Evolutionary conservation across 179 eudicot species (phyloP), one percentile per base, ranked within the genome.

Genomic region (Spinacia oleracea): DNA sequence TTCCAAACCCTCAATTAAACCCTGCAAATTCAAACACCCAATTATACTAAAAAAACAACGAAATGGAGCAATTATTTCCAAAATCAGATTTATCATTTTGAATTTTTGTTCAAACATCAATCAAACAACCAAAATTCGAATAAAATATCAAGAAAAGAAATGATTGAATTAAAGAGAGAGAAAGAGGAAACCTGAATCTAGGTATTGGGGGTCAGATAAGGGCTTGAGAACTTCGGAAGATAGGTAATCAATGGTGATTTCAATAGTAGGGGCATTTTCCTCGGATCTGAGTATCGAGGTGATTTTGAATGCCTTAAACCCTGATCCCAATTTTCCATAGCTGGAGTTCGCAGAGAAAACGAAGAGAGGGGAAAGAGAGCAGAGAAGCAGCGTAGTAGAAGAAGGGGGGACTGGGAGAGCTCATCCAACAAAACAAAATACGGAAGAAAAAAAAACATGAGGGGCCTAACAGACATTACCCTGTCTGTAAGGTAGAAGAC

Each of bases 1-100:
- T 64, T 96, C 93, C 82, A 96, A 81, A 40, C 92, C 98, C 77
- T 89, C 90, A 67, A 93, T 78, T 68, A 96, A 85, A 15, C 87
- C 83, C 99, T 96, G 89, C 83, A 77, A 74, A 27, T 65, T 60
- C 11, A 53, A 1, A 40, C 34, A 18, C 16, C 9, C 60, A 55
- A 16, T 65, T 18, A 20, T 21, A 15, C 38, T 15, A n/a, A 21
- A 20, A n/a, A 67, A 66, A 25, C 7, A 70, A 18, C 32, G 2
- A 21, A 20, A n/a, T 64, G 6, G 15, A 15, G 6, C 12, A 15
- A 27, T 51, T 10, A 62, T 23, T 35, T 55, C 2, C 15, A 27
- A 58, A 31, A 71, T 78, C 85, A 70, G 79, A 82, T 74, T 82
- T 50, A 53, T 74, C 50, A 70, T 42, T 59, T 27, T 27, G 10